phyloP scores from a whole-genome alignment of 176 grass and related monocot species.

The Hordeum vulgare region MorexV3_pseudomolecules_assembly NC_058522.1:3725641-3726140 shows the following conservation, averaged over 20 bases:
- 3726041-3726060: too few species aligned
- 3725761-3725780: too few species aligned
- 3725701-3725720: constrained; percentile 10
- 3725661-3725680: neutral
- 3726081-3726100: too few species aligned
- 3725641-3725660: neutral
- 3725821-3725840: neutral
- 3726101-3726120: too few species aligned
- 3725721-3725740: neutral
- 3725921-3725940: neutral
- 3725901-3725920: neutral
- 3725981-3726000: too few species aligned
- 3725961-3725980: too few species aligned
- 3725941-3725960: neutral
- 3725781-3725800: neutral
- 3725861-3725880: neutral
- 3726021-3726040: neutral
- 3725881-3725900: too few species aligned
- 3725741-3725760: too few species aligned
- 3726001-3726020: too few species aligned
- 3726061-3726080: too few species aligned
- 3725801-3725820: neutral
- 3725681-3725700: neutral
- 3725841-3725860: neutral
- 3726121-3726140: too few species aligned